These are phyloP conservation scores for Triticum urartu DNA, from an alignment of 176 grass and related monocot species.

Conservation along the genomic window DNA sequence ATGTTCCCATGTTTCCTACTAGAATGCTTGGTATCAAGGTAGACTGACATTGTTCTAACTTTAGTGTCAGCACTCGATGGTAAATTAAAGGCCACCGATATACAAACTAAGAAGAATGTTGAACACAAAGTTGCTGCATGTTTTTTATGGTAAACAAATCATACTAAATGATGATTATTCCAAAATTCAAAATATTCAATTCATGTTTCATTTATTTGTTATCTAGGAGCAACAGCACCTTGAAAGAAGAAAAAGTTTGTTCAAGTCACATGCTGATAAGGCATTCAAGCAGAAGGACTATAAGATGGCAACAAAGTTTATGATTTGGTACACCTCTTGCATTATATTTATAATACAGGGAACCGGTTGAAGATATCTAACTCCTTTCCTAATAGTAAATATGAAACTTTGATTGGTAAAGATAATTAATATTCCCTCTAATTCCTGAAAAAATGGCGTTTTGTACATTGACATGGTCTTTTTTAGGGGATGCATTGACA, in stretches of 20 bases:
- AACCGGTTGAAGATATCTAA: background rate
- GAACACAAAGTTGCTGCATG: background rate
- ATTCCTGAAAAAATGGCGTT: background rate
- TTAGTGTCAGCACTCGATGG: background rate
- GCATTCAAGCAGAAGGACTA: constrained; percentile 5
- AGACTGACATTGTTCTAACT: background rate
- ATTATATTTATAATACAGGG: background rate
- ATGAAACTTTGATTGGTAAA: background rate
- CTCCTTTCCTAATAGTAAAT: background rate
- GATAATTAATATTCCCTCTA: background rate
- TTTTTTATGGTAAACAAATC: background rate
- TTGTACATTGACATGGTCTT: background rate
- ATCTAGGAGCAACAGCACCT: background rate
- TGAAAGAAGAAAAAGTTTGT: background rate
- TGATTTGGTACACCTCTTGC: constrained; percentile 13
- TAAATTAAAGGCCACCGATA: background rate
- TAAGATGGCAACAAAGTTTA: background rate
- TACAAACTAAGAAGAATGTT: background rate
- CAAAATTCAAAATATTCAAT: background rate
- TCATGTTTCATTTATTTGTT: background rate
- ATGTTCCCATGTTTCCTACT: background rate
- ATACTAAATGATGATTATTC: background rate
- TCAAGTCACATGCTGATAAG: background rate
- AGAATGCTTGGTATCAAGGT: too few relatives aligned
- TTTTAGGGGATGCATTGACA: background rate